Base-by-base conservation (phyloP, 352 stramenopile species). In the Paralagenidium karlingii region DNA sequence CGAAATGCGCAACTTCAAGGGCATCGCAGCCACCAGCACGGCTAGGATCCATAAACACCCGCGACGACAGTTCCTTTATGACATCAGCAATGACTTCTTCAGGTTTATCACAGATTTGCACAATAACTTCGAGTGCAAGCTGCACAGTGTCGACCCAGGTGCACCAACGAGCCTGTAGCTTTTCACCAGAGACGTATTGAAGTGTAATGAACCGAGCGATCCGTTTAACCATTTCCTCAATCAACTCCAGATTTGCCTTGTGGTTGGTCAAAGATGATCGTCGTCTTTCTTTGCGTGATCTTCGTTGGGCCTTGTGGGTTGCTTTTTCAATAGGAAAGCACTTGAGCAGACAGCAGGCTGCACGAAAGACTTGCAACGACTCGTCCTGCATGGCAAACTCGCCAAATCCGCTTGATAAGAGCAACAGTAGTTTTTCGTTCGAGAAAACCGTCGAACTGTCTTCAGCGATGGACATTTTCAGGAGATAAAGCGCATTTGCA, bases 141-240 rank as follows among this genome's bases (percentile, higher is more conserved):
- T 97, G 85, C 18, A 85, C 65, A 1, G 78, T 86, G 40, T 88
- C 82, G 54, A 97, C 97, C 92, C 89, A 98, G 58, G 69, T 74
- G 1, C 68, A 36, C 24, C 51, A 68, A 25, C 55, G 51, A 2
- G 42, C 46, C 9, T 69, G 49, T 31, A 73, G 63, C 29, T 74
- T 63, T 3, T 59, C 53, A 28, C 92, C 76, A 16, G 65, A 44
- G 4, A 84, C 80, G 51, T 87, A 93, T 45, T 96, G 78, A 16
- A 94, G 67, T 34, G 81, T 69, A 42, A 92, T 62, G 30, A 96
- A 82, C 5, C 67, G 63, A 45, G 90, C 77, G 12, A 96, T 60
- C 8, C 82, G 68, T 52, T 89, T 69, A 2, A 94, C 86, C 20
- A 97, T 90, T 16, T 83, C 63, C 43, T 95, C 81, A 13, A 94